These are phyloP conservation scores for Bacterosira constricta DNA, from an alignment of 108 stramenopile genomes.

Conservation along the genomic window DNA sequence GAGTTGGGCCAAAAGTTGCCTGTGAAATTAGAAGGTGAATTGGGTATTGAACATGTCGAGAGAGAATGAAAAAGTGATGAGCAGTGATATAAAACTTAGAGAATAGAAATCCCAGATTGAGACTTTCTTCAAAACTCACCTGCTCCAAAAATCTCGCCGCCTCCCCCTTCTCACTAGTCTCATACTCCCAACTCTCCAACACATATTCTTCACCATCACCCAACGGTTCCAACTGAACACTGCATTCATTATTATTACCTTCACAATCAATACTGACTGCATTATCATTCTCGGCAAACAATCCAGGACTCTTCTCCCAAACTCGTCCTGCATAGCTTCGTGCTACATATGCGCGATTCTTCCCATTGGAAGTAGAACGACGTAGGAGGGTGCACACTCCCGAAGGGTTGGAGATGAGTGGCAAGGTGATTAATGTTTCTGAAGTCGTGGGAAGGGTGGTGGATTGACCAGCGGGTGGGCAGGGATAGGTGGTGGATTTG, in stretches of 20 bases:
- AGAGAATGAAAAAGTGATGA: no score
- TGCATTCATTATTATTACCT: background rate
- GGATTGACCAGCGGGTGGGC: no score
- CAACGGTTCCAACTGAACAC: slow-evolving; percentile 16
- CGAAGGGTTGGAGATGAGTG: slow-evolving; percentile 6
- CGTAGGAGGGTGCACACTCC: slow-evolving; percentile 9
- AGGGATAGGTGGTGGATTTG: no score
- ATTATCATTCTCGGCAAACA: slow-evolving; percentile 11
- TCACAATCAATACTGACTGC: slow-evolving; percentile 12
- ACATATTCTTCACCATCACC: slow-evolving; percentile 25
- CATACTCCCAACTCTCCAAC: background rate
- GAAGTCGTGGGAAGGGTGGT: no score
- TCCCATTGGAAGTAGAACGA: slow-evolving; percentile 4
- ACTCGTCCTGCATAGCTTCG: slow-evolving; percentile 4
- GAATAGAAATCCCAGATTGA: no score
- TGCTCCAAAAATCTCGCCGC: slow-evolving; percentile 61
- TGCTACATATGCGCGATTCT: slow-evolving; percentile 10
- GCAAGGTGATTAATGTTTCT: background rate
- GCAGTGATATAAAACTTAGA: no score
- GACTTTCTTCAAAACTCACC: no score
- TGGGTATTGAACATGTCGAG: no score
- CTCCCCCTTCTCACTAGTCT: slow-evolving; percentile 10
- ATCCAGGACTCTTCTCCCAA: slow-evolving; percentile 29
- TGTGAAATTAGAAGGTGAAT: no score
- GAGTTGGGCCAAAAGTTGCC: slow-evolving; percentile 66